A percentile compares a stretch with the other conserved stretches of the same genome.
Conservation (phyloP, 768 basidiomycete genomes). For the Cyathus striatus region DNA sequence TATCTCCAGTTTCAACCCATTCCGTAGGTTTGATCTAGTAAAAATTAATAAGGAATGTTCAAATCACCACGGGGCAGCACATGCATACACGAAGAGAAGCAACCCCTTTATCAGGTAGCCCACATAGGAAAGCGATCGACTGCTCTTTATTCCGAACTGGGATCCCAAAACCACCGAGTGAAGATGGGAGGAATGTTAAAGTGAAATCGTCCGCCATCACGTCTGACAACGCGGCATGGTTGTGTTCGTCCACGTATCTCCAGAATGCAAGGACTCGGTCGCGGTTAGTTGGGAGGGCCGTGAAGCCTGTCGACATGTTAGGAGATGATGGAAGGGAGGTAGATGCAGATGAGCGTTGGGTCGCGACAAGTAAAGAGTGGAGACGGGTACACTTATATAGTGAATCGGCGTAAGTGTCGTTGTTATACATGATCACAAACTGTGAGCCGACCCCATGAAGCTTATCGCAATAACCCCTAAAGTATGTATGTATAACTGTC, state of each 20-base stretch:
- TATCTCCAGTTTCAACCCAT: neutral
- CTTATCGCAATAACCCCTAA: no score
- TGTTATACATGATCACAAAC: no score
- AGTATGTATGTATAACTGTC: no score
- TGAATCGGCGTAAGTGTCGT: no score
- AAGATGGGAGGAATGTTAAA: neutral
- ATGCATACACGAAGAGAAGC: neutral
- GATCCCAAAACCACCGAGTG: neutral
- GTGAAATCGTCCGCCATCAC: neutral
- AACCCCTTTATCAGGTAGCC: neutral
- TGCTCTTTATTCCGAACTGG: neutral
- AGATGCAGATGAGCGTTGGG: no score
- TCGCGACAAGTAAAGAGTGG: no score
- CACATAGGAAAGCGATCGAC: neutral
- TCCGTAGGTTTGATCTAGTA: neutral
- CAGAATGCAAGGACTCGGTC: neutral
- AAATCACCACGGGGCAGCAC: neutral
- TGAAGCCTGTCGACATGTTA: no score
- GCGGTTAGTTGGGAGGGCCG: no score
- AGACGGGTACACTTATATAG: no score
- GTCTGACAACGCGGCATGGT: neutral
- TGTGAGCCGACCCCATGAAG: no score
- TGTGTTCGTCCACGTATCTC: neutral
- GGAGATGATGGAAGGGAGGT: no score
- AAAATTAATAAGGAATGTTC: neutral